Conservation (phyloP, 2,329 filamentous ascomycete genomes). For the Cordyceps pruinosa region DNA sequence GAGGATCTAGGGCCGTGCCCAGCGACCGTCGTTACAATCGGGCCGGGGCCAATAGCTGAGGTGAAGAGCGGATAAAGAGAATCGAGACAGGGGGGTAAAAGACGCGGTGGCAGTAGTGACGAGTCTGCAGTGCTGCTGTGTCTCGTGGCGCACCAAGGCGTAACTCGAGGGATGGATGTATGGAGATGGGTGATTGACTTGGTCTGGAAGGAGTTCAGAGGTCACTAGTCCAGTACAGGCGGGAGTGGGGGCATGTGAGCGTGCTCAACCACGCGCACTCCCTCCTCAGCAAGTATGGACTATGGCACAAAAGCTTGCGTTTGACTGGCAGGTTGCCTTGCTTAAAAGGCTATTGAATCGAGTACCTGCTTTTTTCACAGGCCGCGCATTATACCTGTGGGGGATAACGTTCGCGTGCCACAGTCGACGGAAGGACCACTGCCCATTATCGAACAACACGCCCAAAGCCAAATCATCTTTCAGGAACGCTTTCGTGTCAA, state of each 20-base stretch:
- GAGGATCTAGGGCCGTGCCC: not conserved
- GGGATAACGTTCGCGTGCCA: too few relatives aligned
- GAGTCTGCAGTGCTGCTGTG: not conserved
- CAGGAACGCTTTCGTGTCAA: too few relatives aligned
- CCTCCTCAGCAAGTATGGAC: too few relatives aligned
- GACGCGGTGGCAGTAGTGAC: not conserved
- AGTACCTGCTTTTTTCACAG: too few relatives aligned
- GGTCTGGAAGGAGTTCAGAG: not conserved
- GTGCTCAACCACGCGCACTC: too few relatives aligned
- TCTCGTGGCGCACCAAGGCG: conserved; percentile 1
- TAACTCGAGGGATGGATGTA: conserved; percentile 5
- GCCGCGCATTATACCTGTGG: too few relatives aligned
- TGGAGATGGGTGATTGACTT: not conserved
- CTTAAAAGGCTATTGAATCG: too few relatives aligned
- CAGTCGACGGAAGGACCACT: too few relatives aligned
- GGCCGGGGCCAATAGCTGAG: not conserved
- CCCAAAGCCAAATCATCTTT: too few relatives aligned
- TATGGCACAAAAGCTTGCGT: too few relatives aligned
- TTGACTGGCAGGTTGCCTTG: too few relatives aligned
- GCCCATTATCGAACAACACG: too few relatives aligned
- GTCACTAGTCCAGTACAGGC: not conserved
- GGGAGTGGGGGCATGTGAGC: not conserved
- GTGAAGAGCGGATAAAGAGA: not conserved
- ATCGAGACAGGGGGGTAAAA: not conserved
- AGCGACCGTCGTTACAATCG: not conserved